These are phyloP conservation scores for Platanthera zijinensis DNA, from an alignment of 106 monocot genomes.

Conservation along the genomic window DNA sequence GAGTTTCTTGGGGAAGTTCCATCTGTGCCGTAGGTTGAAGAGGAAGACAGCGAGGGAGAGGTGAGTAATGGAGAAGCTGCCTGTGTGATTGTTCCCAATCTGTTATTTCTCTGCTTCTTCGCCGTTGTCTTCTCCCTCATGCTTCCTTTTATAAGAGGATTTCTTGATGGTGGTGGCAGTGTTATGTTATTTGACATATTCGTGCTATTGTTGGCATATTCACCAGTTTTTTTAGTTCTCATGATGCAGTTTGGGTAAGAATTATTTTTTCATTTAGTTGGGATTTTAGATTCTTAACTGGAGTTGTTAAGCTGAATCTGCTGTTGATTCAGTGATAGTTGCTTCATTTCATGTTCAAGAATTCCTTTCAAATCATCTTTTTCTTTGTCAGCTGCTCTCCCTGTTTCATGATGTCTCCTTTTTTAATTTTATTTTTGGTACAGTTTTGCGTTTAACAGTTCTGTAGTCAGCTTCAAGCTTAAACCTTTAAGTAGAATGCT, in stretches of 20 bases:
- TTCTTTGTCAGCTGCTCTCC: too few relatives aligned
- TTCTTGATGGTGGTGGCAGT: not conserved
- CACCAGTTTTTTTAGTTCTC: not conserved
- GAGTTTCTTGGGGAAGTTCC: too few relatives aligned
- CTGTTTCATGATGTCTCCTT: not conserved
- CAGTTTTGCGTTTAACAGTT: not conserved
- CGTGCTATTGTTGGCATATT: not conserved
- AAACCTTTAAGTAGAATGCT: not conserved
- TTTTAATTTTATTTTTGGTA: not conserved
- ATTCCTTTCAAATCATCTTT: not conserved
- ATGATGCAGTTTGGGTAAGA: not conserved
- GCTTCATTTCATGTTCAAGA: not conserved
- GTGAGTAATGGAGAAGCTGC: too few relatives aligned
- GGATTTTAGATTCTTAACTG: not conserved
- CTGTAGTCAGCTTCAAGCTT: not conserved
- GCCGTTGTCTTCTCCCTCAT: not conserved
- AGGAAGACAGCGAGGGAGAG: too few relatives aligned
- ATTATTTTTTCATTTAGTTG: not conserved
- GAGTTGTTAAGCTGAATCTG: not conserved
- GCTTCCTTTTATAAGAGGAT: not conserved
- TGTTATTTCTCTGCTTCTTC: too few relatives aligned
- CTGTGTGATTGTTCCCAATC: too few relatives aligned
- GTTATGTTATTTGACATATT: not conserved
- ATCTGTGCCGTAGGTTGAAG: too few relatives aligned
- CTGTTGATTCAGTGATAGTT: not conserved